These are phyloP conservation scores for Trichoderma sp. DNA, from an alignment of 2,329 filamentous ascomycete genomes.

Conservation along the genomic window DNA sequence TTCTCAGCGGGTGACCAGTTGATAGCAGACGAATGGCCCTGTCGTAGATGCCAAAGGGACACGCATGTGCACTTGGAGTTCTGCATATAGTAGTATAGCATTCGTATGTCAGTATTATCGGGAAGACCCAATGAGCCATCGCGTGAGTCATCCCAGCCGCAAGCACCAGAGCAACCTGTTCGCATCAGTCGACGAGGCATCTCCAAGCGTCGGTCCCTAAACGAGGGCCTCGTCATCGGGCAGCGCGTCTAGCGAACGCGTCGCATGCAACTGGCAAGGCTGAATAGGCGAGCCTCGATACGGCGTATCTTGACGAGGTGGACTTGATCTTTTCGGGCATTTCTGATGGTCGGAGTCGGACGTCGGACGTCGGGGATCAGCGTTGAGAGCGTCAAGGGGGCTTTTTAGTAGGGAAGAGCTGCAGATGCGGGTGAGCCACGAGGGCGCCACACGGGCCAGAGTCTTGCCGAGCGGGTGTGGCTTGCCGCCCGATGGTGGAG, in stretches of 20 bases:
- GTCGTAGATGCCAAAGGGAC: no score
- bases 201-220: neutral
- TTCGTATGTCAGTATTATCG: neutral
- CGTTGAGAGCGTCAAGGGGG: neutral
- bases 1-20: neutral
- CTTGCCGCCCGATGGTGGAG: neutral
- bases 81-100: neutral
- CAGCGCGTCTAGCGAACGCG: neutral
- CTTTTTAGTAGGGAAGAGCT: neutral
- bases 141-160: neutral
- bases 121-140: neutral
- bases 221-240: neutral
- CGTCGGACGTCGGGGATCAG: slow-evolving; percentile 1
- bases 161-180: neutral
- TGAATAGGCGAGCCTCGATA: neutral
- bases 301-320: neutral
- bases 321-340: neutral
- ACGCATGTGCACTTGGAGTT: no score
- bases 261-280: no score
- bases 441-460: slow-evolving; percentile 13
- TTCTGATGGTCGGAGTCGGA: neutral
- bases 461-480: slow-evolving; percentile 17
- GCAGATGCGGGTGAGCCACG: neutral
- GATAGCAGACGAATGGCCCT: no score
- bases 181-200: neutral